Evolutionary conservation across 305 asterid species (phyloP).

Genomic region (Ruellia speciosa): DNA sequence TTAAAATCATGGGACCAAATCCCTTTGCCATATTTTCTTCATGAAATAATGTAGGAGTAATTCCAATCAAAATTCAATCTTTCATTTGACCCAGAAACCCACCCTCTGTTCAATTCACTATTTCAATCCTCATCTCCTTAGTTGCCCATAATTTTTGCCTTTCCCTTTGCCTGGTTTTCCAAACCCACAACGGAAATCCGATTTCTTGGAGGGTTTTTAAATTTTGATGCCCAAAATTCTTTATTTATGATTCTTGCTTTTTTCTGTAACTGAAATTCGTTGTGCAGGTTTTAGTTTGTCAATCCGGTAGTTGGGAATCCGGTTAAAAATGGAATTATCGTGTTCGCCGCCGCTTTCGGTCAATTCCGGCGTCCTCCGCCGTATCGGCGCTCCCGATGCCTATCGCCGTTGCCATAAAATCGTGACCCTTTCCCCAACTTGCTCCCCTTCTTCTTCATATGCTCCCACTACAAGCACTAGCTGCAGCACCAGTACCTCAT

Average conservation of each 20-base stretch:
- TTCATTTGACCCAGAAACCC: not conserved
- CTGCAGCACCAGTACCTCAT: slow-evolving; percentile 36
- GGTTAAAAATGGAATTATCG: slow-evolving; percentile 49
- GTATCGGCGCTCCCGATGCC: slow-evolving; percentile 26
- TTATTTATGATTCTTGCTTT: no score
- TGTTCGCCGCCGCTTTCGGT: slow-evolving; percentile 78
- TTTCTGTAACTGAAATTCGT: no score
- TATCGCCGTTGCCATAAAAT: slow-evolving; percentile 29
- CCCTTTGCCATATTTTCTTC: not conserved
- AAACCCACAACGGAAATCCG: no score
- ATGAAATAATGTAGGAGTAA: not conserved
- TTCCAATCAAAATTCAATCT: not conserved
- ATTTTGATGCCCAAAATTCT: not conserved
- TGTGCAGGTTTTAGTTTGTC: not conserved
- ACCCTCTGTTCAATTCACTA: not conserved
- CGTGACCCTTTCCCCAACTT: slow-evolving; percentile 27
- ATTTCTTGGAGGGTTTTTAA: not conserved
- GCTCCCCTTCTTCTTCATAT: slow-evolving; percentile 21
- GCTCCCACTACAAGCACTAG: slow-evolving; percentile 8
- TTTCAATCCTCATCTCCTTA: no score
- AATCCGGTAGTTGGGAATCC: not conserved
- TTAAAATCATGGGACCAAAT: not conserved
- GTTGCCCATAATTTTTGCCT: no score
- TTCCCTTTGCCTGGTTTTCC: no score
- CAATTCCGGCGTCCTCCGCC: slow-evolving; percentile 37